Evolutionary conservation across 192 early-diverging fungal species (phyloP).

Genomic region (Coemansia sp.): DNA sequence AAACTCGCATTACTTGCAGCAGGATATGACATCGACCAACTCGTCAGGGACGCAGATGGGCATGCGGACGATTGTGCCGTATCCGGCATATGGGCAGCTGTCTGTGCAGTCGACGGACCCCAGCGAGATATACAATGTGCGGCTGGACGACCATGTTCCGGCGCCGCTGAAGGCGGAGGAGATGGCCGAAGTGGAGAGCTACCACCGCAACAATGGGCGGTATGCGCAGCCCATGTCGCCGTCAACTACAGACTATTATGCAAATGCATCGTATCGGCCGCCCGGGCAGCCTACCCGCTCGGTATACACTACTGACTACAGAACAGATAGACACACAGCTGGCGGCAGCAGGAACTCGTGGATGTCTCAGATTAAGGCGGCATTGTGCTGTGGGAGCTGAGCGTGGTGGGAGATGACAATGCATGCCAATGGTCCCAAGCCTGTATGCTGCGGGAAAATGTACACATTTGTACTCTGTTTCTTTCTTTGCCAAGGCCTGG

Average conservation of each 20-base stretch:
- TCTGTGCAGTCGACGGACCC: constrained; percentile 16
- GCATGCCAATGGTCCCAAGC: background rate
- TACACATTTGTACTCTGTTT: no score
- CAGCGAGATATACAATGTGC: constrained; percentile 46
- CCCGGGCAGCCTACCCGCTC: constrained; percentile 25
- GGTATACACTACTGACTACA: constrained; percentile 39
- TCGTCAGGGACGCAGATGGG: constrained; percentile 8
- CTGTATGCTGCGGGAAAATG: no score
- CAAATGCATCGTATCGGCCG: constrained; percentile 42
- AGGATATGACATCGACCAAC: constrained; percentile 8
- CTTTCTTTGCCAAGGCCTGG: no score
- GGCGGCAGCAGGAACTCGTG: constrained; percentile 18
- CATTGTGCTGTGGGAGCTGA: constrained; percentile 33
- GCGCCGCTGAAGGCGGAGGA: constrained; percentile 41
- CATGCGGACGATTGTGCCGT: constrained; percentile 17
- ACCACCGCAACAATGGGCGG: constrained; percentile 16
- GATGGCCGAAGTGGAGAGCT: constrained; percentile 42
- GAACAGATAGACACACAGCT: background rate
- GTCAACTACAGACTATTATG: constrained; percentile 43
- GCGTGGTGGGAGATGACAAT: background rate
- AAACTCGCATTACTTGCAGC: constrained; percentile 18
- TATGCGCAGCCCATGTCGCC: constrained; percentile 21
- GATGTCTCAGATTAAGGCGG: constrained; percentile 14
- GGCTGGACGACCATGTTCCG: constrained; percentile 47
- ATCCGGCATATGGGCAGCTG: constrained; percentile 17